A percentile compares a stretch with the other conserved stretches of the same genome.
Evolutionary conservation across 352 stramenopile species (phyloP).

Genomic region (Phytophthora foliorum): DNA sequence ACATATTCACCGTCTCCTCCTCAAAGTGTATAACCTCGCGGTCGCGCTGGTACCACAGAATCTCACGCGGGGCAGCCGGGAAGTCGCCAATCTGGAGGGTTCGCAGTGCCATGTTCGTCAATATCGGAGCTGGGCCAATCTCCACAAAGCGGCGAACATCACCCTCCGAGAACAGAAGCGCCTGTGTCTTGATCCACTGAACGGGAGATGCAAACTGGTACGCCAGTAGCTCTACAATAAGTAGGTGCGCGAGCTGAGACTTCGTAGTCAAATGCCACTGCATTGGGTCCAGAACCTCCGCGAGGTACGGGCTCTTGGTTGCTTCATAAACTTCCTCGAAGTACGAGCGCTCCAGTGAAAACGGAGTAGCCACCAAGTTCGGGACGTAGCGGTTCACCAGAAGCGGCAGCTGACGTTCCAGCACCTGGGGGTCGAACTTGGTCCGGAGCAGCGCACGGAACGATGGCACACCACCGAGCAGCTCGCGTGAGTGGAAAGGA

Average conservation of each 20-base stretch:
- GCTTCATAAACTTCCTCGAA: constrained; percentile 76
- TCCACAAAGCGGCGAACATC: constrained; percentile 83
- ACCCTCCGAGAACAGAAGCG: constrained; percentile 70
- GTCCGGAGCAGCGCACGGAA: constrained; percentile 80
- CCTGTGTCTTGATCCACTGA: constrained; percentile 92
- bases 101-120: constrained; percentile 88
- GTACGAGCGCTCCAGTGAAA: constrained; percentile 83
- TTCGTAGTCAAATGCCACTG: constrained; percentile 77
- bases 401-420: constrained; percentile 74
- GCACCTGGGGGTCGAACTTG: constrained; percentile 75
- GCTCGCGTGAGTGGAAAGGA: constrained; percentile 89
- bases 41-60: constrained; percentile 89
- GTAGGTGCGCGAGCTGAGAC: constrained; percentile 75
- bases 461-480: constrained; percentile 82
- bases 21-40: constrained; percentile 86
- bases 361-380: constrained; percentile 86
- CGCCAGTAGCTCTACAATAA: constrained; percentile 88
- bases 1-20: constrained; percentile 67
- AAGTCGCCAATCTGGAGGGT: constrained; percentile 81
- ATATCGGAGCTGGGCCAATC: constrained; percentile 82
- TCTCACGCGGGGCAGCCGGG: constrained; percentile 60
- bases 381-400: constrained; percentile 88
- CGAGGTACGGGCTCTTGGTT: constrained; percentile 79
- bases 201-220: constrained; percentile 92
- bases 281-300: constrained; percentile 71